phyloP scores from a whole-genome alignment of 441 rosid species.

The Viola pubescens region DNA sequence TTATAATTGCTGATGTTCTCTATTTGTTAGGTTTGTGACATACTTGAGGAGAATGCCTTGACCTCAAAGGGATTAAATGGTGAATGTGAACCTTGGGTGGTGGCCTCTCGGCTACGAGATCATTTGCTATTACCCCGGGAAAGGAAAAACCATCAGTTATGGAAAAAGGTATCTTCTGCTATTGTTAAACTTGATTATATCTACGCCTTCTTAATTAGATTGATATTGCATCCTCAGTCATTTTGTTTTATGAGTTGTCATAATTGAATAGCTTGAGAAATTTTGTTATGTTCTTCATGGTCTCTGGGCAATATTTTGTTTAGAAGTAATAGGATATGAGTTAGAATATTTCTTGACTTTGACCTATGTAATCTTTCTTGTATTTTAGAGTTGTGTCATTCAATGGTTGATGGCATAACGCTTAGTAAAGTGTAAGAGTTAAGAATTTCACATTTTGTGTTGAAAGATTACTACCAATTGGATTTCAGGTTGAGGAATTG shows the following conservation, averaged over 20 bases:
- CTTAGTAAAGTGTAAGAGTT: background rate
- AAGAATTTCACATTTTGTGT: background rate
- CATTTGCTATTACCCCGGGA: constrained; percentile 79
- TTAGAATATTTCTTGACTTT: no score
- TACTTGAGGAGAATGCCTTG: constrained; percentile 80
- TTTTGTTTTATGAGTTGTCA: background rate
- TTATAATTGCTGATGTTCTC: background rate
- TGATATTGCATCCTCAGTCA: background rate
- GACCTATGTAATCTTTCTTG: background rate
- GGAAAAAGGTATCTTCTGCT: constrained; percentile 57
- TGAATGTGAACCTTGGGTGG: constrained; percentile 72
- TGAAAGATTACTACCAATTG: background rate
- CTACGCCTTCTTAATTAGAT: background rate
- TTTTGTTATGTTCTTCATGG: background rate
- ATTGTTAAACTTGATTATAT: constrained; percentile 6
- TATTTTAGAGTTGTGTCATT: background rate
- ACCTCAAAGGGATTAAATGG: constrained; percentile 36
- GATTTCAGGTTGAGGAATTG: constrained; percentile 69
- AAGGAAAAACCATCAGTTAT: constrained; percentile 66
- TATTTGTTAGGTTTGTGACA: constrained; percentile 60
- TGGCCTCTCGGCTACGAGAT: constrained; percentile 77
- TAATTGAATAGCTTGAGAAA: constrained; percentile 4
- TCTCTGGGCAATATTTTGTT: background rate
- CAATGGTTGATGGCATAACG: background rate
- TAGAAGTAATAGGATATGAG: background rate